Evolutionary conservation across 257 asterid genomes (phyloP).

Genomic region (Ophiorrhiza pumila): DNA sequence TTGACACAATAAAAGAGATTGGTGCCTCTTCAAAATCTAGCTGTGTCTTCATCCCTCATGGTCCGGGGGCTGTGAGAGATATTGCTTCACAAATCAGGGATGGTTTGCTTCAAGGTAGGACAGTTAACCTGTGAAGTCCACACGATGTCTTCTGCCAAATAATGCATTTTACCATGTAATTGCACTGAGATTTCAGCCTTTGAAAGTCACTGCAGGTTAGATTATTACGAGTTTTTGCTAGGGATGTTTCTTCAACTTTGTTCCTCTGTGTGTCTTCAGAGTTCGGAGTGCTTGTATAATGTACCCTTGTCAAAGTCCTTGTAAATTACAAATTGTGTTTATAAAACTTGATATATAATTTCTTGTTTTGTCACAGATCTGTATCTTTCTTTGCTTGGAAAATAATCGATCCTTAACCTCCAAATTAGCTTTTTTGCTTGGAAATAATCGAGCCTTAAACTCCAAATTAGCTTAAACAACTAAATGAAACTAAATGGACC

Average conservation of each 20-base stretch:
- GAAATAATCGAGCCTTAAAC: background rate
- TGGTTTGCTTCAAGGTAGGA: conserved; percentile 19
- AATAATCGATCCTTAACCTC: background rate
- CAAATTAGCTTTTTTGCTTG: background rate
- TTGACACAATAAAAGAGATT: conserved; percentile 32
- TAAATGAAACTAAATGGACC: background rate
- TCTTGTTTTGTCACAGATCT: too few relatives aligned
- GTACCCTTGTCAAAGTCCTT: too few relatives aligned
- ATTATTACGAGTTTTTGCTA: background rate
- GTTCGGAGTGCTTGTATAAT: background rate
- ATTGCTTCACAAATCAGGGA: conserved; percentile 21
- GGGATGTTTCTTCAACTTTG: background rate
- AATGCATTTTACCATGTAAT: background rate
- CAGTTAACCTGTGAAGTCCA: background rate
- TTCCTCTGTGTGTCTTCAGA: background rate
- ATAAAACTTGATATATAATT: background rate
- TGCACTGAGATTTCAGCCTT: background rate
- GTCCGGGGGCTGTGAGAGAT: conserved; percentile 16
- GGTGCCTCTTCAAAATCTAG: conserved; percentile 27
- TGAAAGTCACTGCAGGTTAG: background rate
- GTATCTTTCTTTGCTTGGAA: background rate
- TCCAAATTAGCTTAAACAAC: background rate
- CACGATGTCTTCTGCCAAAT: background rate
- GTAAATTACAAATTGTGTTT: background rate
- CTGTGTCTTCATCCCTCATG: conserved; percentile 27